phyloP scores from a whole-genome alignment of 257 asterid species.

The Sherardia arvensis region DNA sequence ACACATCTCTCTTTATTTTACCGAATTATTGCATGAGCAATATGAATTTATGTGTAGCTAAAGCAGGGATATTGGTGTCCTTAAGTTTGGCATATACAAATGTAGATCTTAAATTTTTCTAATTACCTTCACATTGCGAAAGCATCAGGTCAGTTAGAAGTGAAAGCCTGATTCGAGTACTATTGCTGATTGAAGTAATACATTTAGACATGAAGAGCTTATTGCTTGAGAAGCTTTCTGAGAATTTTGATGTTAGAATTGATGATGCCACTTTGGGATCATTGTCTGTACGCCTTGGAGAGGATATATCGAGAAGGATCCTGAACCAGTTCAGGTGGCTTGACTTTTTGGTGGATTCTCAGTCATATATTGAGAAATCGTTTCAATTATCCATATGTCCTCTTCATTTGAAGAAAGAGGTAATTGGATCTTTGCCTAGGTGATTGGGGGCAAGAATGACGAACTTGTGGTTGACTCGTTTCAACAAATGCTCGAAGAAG shows the following conservation, averaged over 20 bases:
- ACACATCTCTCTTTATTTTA: too few species aligned
- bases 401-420: constrained; percentile 62
- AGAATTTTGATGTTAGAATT: constrained; percentile 47
- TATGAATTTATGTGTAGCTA: too few species aligned
- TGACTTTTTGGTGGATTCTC: constrained; percentile 68
- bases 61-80: too few species aligned
- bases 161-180: constrained; percentile 52
- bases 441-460: constrained; percentile 64
- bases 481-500: constrained; percentile 75
- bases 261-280: constrained; percentile 20
- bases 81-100: not conserved
- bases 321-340: constrained; percentile 78
- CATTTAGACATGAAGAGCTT: constrained; percentile 56
- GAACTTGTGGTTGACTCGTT: constrained; percentile 52
- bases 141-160: constrained; percentile 39
- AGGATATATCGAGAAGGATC: constrained; percentile 68
- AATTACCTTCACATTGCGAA: constrained; percentile 51
- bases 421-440: constrained; percentile 78
- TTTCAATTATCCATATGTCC: constrained; percentile 72
- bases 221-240: constrained; percentile 82
- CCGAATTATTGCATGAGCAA: too few species aligned
- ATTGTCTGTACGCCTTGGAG: constrained; percentile 38
- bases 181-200: constrained; percentile 52
- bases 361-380: constrained; percentile 55
- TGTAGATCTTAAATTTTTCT: not conserved